A percentile compares a stretch with the other conserved stretches of the same genome.
Evolutionary conservation across 2,329 filamentous ascomycete genomes (phyloP).

Genomic region (Trichoderma gracile): DNA sequence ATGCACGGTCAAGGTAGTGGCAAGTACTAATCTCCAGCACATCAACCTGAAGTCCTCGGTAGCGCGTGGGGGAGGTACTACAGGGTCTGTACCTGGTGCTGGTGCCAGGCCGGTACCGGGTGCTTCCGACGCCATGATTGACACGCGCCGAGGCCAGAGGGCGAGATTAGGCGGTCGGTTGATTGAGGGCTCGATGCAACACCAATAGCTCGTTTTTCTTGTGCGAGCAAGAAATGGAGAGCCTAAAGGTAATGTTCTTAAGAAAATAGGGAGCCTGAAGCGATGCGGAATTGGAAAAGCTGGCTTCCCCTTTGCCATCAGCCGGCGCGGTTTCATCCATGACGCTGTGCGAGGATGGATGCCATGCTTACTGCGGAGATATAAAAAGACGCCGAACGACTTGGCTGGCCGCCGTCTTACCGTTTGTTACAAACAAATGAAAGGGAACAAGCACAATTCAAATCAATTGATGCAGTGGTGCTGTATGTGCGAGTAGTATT

Average conservation of each 20-base stretch:
- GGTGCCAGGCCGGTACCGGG: neutral
- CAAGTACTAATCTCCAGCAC: neutral
- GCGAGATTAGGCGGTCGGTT: slow-evolving; percentile 20
- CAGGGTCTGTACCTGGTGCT: neutral
- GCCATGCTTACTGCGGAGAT: slow-evolving; percentile 2
- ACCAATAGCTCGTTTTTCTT: slow-evolving; percentile 1
- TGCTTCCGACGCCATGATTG: slow-evolving; percentile 7
- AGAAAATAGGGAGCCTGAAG: neutral
- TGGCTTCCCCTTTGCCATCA: neutral
- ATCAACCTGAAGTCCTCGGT: too few relatives aligned
- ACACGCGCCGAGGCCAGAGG: neutral
- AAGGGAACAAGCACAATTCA: neutral
- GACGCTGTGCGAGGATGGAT: neutral
- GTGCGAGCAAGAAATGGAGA: too few relatives aligned
- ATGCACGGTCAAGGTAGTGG: neutral
- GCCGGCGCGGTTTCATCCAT: neutral
- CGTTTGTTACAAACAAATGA: slow-evolving; percentile 6
- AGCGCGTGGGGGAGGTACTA: slow-evolving; percentile 9
- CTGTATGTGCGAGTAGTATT: too few relatives aligned
- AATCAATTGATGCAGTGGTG: too few relatives aligned
- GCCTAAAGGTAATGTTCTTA: neutral
- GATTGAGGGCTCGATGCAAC: slow-evolving; percentile 17
- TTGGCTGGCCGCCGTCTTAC: neutral
- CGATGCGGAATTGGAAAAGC: neutral
- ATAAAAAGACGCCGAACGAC: neutral